These are phyloP conservation scores for Aspergillus tanneri DNA, from an alignment of 2,329 filamentous ascomycete genomes.

Conservation along the genomic window DNA sequence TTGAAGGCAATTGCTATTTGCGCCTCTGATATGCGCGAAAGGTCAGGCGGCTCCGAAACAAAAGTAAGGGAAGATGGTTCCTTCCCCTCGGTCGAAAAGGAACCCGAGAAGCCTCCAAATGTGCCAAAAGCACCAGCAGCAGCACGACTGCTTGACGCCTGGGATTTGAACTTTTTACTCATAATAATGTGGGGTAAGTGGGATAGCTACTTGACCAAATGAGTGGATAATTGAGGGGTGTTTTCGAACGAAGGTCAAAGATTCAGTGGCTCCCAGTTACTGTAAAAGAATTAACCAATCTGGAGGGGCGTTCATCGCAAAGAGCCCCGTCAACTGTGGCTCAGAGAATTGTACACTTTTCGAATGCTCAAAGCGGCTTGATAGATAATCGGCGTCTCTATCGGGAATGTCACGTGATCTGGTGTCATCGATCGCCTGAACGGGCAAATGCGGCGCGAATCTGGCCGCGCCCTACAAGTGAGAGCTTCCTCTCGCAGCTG, in stretches of 20 bases:
- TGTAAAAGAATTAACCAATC: neutral
- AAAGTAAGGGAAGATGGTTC: slow-evolving; percentile 73
- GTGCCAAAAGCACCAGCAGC: slow-evolving; percentile 51
- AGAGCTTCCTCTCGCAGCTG: slow-evolving; percentile 17
- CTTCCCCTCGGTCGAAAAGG: slow-evolving; percentile 40
- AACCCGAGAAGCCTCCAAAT: slow-evolving; percentile 42
- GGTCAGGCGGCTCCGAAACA: slow-evolving; percentile 79
- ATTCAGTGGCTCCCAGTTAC: neutral
- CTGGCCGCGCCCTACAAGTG: slow-evolving; percentile 14
- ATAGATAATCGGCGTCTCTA: slow-evolving; percentile 28
- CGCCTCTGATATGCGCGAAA: slow-evolving; percentile 72
- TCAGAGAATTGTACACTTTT: too few species aligned
- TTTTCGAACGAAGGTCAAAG: neutral
- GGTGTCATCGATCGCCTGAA: slow-evolving; percentile 34
- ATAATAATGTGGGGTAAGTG: slow-evolving; percentile 44
- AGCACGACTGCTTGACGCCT: slow-evolving; percentile 63
- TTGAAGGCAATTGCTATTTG: slow-evolving; percentile 89
- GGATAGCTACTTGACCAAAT: too few species aligned
- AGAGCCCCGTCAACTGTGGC: too few species aligned
- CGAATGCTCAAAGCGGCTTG: slow-evolving; percentile 6
- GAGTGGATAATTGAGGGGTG: slow-evolving; percentile 14
- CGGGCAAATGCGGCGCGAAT: slow-evolving; percentile 29
- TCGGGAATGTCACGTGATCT: slow-evolving; percentile 34
- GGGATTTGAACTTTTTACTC: slow-evolving; percentile 64
- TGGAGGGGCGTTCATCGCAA: slow-evolving; percentile 1